These are phyloP conservation scores for Solanum gandarillasii DNA, from an alignment of 257 asterid genomes.

Conservation along the genomic window DNA sequence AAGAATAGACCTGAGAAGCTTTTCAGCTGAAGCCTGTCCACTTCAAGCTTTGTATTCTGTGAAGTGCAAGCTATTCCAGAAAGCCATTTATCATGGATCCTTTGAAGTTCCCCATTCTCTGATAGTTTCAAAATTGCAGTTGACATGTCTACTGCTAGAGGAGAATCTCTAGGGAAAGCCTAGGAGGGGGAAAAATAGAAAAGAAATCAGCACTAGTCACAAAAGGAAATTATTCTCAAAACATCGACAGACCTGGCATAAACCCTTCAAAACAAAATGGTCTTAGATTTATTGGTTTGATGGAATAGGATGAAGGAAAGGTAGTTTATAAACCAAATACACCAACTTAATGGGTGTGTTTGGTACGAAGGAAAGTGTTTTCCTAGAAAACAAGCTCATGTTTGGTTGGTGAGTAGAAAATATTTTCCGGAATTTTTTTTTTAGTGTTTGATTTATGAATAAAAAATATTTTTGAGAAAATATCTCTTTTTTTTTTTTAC, in stretches of 20 bases:
- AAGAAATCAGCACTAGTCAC: background rate
- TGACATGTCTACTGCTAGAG: slow-evolving; percentile 44
- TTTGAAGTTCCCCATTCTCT: slow-evolving; percentile 45
- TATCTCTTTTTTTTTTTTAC: too few species aligned
- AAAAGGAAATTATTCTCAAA: background rate
- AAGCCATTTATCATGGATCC: slow-evolving; percentile 54
- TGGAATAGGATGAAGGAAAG: background rate
- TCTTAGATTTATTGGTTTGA: background rate
- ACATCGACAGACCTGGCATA: background rate
- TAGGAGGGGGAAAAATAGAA: background rate
- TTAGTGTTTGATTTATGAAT: too few species aligned
- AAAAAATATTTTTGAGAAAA: too few species aligned
- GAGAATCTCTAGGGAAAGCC: slow-evolving; percentile 55
- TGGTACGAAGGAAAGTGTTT: too few species aligned
- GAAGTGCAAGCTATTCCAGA: slow-evolving; percentile 39
- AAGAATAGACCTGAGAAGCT: slow-evolving; percentile 42
- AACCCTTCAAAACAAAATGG: background rate
- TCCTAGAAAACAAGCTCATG: too few species aligned
- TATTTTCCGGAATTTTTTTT: too few species aligned
- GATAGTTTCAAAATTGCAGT: slow-evolving; percentile 44
- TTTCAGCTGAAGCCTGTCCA: slow-evolving; percentile 29
- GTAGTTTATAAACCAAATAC: background rate
- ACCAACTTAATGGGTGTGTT: background rate
- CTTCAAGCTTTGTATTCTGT: slow-evolving; percentile 30
- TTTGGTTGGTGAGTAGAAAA: too few species aligned